phyloP scores from a whole-genome alignment of 2,329 filamentous ascomycete genomes.

The Colletotrichum salicis region DNA sequence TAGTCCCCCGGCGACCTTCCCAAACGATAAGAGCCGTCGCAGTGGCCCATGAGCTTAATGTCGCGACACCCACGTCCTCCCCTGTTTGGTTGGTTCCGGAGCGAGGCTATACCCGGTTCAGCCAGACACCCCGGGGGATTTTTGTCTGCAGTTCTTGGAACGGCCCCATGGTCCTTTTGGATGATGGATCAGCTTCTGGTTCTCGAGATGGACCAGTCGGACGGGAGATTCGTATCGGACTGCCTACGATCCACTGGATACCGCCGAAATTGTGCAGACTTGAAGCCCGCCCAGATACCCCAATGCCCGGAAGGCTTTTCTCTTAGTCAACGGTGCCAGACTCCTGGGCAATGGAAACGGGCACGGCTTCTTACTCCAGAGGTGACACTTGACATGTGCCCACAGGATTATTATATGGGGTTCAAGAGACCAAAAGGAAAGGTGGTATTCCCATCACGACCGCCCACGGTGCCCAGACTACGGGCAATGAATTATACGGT shows the following conservation, averaged over 20 bases:
- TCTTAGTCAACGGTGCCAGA: conserved; percentile 24
- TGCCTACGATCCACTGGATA: conserved; percentile 18
- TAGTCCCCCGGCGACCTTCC: conserved; percentile 18
- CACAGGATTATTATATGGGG: conserved; percentile 9
- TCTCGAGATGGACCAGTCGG: conserved; percentile 24
- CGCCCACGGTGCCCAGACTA: background rate
- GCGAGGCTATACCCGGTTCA: conserved; percentile 22
- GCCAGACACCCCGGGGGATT: conserved; percentile 31
- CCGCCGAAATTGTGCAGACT: conserved; percentile 29
- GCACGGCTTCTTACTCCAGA: background rate
- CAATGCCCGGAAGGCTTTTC: background rate
- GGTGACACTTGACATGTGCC: background rate
- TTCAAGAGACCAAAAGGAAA: conserved; percentile 7
- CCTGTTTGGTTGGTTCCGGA: conserved; percentile 25
- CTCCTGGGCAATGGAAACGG: conserved; percentile 4
- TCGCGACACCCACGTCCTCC: conserved; percentile 7
- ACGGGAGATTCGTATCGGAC: conserved; percentile 16
- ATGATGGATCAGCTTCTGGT: background rate
- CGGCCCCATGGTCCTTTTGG: conserved; percentile 23
- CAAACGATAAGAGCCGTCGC: conserved; percentile 32
- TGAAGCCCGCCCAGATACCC: conserved; percentile 6
- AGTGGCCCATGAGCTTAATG: conserved; percentile 33
- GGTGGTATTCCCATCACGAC: conserved; percentile 19
- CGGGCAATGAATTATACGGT: background rate
- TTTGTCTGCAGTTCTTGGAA: conserved; percentile 36